Percentiles rank a stretch among this genome's conserved stretches.
Conservation (phyloP, 2,329 filamentous ascomycete genomes). For the Claviceps sp. region DNA sequence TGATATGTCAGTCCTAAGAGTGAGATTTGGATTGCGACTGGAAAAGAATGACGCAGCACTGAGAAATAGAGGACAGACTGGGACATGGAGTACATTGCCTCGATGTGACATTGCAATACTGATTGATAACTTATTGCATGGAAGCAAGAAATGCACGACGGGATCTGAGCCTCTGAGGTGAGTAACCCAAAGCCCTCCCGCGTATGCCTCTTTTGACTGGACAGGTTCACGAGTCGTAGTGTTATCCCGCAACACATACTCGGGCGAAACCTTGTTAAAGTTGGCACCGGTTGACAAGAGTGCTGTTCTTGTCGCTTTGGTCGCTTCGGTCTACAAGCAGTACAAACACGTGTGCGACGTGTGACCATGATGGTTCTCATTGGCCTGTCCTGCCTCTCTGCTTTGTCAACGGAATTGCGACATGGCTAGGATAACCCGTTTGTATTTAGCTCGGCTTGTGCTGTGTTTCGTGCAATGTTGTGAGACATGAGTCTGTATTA, state of each 20-base stretch:
- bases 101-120: background rate
- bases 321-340: background rate
- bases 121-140: background rate
- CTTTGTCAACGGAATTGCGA: background rate
- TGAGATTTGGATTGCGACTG: background rate
- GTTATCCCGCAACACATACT: background rate
- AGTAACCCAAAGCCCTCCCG: background rate
- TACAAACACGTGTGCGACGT: background rate
- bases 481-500: conserved; percentile 1
- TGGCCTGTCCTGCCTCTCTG: background rate
- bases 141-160: background rate
- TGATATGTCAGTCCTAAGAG: background rate
- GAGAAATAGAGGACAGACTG: background rate
- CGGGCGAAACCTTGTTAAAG: background rate
- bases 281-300: no score
- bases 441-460: background rate
- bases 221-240: background rate
- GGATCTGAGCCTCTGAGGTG: background rate
- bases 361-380: background rate
- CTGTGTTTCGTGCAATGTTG: background rate
- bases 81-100: background rate
- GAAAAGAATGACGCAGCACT: background rate
- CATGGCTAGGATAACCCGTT: background rate
- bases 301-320: background rate
- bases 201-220: background rate